These are phyloP conservation scores for Sporothrix curviconia DNA, from an alignment of 2,329 filamentous ascomycete species.

Conservation along the genomic window DNA sequence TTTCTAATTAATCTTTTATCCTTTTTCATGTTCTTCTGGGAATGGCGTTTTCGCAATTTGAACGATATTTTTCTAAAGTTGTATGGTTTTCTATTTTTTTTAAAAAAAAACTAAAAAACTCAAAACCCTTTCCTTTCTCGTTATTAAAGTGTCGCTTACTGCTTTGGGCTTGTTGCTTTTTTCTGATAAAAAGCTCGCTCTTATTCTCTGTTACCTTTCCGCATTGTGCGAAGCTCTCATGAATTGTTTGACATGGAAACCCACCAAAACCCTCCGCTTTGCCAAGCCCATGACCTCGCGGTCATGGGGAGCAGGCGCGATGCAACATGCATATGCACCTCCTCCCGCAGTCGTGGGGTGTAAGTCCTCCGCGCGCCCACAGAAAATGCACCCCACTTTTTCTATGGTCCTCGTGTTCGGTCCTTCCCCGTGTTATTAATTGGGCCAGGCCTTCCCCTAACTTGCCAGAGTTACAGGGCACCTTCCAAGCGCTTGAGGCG, in stretches of 20 bases:
- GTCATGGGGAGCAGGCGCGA: background rate
- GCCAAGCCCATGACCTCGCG: no score
- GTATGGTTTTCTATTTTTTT: background rate
- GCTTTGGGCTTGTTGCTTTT: background rate
- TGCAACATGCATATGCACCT: background rate
- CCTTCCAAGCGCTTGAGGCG: no score
- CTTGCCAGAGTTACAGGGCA: background rate
- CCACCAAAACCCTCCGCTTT: no score
- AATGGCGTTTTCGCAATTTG: background rate
- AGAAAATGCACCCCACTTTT: conserved; percentile 2
- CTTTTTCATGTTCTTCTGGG: background rate
- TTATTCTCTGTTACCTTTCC: no score
- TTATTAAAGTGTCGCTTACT: background rate
- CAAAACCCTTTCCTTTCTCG: background rate
- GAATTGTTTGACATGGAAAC: no score
- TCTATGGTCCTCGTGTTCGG: background rate
- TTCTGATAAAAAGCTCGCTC: no score
- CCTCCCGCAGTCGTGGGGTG: background rate
- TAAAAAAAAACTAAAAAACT: background rate
- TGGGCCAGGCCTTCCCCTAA: no score
- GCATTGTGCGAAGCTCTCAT: no score
- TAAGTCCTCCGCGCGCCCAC: background rate
- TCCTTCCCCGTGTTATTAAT: conserved; percentile 4
- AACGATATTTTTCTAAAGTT: no score
- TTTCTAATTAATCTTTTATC: no score